Conservation (phyloP, 2,329 filamentous ascomycete genomes). For the Niveomyces coronatus region DNA sequence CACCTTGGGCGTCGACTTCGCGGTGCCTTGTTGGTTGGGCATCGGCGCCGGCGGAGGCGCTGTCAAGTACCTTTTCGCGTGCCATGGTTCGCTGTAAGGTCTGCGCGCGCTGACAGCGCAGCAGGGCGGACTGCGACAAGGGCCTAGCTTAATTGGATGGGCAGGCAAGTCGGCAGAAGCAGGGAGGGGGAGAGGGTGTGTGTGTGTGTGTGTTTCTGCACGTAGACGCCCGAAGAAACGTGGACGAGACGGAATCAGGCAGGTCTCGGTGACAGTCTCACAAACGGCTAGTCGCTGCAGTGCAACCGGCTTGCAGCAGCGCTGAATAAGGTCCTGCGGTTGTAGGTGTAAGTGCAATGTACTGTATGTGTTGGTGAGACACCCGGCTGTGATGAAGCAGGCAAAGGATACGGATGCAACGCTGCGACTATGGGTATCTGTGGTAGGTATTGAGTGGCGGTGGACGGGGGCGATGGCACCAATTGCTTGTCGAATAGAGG, state of each 20-base stretch:
- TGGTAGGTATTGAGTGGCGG: background rate
- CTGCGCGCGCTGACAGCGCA: constrained; percentile 8
- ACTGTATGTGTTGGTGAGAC: constrained; percentile 2
- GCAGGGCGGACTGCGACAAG: constrained; percentile 10
- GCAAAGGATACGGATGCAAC: constrained; percentile 3
- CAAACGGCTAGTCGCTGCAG: no score
- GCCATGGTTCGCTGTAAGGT: constrained; percentile 23
- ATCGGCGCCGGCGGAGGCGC: constrained; percentile 28
- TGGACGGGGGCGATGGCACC: background rate
- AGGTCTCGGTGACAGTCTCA: background rate
- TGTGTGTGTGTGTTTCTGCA: background rate
- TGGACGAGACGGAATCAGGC: constrained; percentile 6
- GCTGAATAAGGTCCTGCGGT: no score
- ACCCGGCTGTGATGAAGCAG: background rate
- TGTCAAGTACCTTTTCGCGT: constrained; percentile 37
- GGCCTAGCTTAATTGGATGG: constrained; percentile 8
- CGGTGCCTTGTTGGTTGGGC: constrained; percentile 47
- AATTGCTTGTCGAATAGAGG: no score
- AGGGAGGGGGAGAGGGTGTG: constrained; percentile 6
- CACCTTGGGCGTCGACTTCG: constrained; percentile 26
- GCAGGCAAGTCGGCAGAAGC: background rate
- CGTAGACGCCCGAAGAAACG: no score
- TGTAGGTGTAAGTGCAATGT: no score
- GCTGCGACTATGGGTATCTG: constrained; percentile 1
- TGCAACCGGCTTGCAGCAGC: background rate